phyloP scores from a whole-genome alignment of 2,329 filamentous ascomycete genomes.

The Ascomycota sp. region DNA sequence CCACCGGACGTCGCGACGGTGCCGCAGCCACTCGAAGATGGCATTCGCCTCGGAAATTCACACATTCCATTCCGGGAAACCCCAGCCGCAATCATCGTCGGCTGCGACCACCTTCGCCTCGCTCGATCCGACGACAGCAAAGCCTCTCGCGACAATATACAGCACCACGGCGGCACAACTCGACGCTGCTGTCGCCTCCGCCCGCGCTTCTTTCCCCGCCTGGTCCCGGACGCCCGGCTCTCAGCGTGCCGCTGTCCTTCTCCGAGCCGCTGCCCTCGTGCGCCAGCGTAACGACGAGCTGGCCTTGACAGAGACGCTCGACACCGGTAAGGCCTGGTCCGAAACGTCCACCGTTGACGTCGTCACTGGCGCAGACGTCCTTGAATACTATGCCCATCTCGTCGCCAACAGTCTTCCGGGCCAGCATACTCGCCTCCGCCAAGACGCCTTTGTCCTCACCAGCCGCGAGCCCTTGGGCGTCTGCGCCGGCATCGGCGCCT shows the following conservation, averaged over 20 bases:
- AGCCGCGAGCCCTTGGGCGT: slow-evolving; percentile 67
- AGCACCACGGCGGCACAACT: slow-evolving; percentile 46
- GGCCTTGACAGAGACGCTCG: slow-evolving; percentile 58
- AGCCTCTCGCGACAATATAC: slow-evolving; percentile 51
- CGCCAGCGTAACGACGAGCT: slow-evolving; percentile 62
- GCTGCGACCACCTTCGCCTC: slow-evolving; percentile 46
- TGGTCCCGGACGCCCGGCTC: slow-evolving; percentile 64
- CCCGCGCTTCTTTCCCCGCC: slow-evolving; percentile 46
- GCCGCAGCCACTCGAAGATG: no score
- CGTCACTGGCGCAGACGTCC: slow-evolving; percentile 61
- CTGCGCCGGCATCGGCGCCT: slow-evolving; percentile 72
- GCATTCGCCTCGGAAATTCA: slow-evolving; percentile 22
- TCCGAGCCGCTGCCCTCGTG: slow-evolving; percentile 53
- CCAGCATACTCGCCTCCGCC: slow-evolving; percentile 52
- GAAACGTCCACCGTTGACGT: slow-evolving; percentile 75
- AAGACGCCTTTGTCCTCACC: slow-evolving; percentile 66
- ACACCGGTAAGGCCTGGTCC: slow-evolving; percentile 71
- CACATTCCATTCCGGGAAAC: slow-evolving; percentile 56
- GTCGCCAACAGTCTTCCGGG: slow-evolving; percentile 65
- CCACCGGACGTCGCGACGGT: no score
- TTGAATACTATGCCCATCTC: slow-evolving; percentile 71
- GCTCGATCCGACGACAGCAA: slow-evolving; percentile 52
- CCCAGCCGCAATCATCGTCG: slow-evolving; percentile 34
- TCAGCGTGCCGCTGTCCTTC: slow-evolving; percentile 56
- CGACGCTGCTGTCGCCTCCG: slow-evolving; percentile 52